Evolutionary conservation across 192 early-diverging fungal genomes (phyloP).

Genomic region (Lobosporangium transversale): DNA sequence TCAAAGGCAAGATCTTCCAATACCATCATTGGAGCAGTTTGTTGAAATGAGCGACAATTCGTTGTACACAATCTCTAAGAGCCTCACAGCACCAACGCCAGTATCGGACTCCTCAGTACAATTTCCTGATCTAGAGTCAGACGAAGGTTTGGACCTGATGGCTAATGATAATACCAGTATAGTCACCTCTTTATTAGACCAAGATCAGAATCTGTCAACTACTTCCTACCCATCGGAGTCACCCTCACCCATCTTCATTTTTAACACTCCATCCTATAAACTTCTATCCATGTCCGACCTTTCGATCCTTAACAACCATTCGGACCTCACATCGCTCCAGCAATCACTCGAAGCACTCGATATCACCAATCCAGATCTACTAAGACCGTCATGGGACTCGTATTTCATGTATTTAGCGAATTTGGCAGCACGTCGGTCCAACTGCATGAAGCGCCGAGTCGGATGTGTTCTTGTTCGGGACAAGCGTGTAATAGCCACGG

Average conservation of each 20-base stretch:
- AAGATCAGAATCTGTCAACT: background rate
- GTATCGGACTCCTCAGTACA: background rate
- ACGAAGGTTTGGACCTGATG: background rate
- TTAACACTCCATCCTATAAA: constrained; percentile 32
- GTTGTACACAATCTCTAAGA: constrained; percentile 52
- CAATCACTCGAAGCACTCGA: constrained; percentile 60
- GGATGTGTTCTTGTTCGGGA: constrained; percentile 94
- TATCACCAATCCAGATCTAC: constrained; percentile 75
- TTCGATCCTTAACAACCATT: constrained; percentile 69
- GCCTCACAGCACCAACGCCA: constrained; percentile 1
- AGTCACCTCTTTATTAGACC: background rate
- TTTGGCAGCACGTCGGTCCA: constrained; percentile 87
- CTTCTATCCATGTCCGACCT: constrained; percentile 67
- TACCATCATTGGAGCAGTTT: constrained; percentile 67
- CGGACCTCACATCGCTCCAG: constrained; percentile 48
- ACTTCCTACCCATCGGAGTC: background rate
- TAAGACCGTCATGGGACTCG: constrained; percentile 95
- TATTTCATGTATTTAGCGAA: constrained; percentile 98
- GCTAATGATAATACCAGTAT: background rate
- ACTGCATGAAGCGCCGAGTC: constrained; percentile 99
- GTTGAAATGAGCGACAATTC: constrained; percentile 62
- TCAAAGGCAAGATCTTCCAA: background rate
- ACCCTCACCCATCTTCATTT: background rate
- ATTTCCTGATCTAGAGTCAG: background rate
- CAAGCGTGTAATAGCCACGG: constrained; percentile 90